Evolutionary conservation across 2,329 filamentous ascomycete species (phyloP), one percentile per base, ranked within the genome.

Genomic region (Beauveria varroae): DNA sequence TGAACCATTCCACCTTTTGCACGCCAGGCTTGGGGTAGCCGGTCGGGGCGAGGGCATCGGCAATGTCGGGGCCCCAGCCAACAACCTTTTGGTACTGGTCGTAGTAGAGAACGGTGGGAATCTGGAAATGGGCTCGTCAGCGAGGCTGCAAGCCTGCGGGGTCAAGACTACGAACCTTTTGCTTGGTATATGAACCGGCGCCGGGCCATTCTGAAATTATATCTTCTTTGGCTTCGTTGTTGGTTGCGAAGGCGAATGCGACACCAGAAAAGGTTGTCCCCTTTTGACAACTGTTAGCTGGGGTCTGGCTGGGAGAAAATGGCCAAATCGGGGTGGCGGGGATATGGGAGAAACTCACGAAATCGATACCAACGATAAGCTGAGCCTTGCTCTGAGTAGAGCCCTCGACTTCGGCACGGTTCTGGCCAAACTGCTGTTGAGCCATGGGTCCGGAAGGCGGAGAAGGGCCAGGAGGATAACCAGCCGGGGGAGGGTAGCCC

Each of bases 1-100:
- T 98, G 84, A 99, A 98, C 95, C 95, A 99, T 79, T 98, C 95
- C 26, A 98, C 93, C 79, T 98, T 98, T 76, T 98, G 95, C 68
- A 99, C 93, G 66, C 93, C 93, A 40, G 91, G 91, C 80, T 98
- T 98, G 68, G 95, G 95, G 75, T 98, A 98, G 65, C 95, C 95
- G 46, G 95, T 98, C 34, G 95, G 95, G 58, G 95, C 93, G 66
- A 98, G 84, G 65, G 95, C 95, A 77, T 98, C 93, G 64, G 95
- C 91, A 69, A 98, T 98, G 80, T 99, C 95, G 62, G 93, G 93
- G 64, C 95, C 95, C 95, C 95, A 99, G 69, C 95, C 95, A n/a
- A 98, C 95, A 54, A 99, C 95, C 76, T 98, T 97, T 72, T 99
- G 95, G 75, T 97, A 96, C 77, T 98, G 93, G 73, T 99, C 95